Conservation (phyloP, 495 filamentous ascomycete genomes). For the Arthonia radiata region DNA sequence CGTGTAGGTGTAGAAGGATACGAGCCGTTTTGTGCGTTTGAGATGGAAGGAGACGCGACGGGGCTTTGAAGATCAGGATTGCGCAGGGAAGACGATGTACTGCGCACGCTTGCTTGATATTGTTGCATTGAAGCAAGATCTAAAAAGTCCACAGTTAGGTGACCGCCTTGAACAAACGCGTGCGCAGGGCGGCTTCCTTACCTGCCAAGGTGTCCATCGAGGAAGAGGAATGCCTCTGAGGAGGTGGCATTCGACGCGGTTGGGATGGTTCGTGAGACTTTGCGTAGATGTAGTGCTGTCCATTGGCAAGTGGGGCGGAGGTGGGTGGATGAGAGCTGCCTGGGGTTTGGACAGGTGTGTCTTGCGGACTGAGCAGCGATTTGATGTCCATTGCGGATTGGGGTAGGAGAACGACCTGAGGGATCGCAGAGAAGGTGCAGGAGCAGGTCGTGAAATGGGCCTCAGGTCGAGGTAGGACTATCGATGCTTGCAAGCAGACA, state of each 20-base stretch:
- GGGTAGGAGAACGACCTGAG: no score
- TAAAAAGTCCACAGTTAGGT: constrained; percentile 1
- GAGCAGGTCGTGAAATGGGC: no score
- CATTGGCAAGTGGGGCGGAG: constrained; percentile 6
- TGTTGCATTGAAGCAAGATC: constrained; percentile 44
- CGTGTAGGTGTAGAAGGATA: constrained; percentile 21
- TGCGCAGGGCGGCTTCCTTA: constrained; percentile 3
- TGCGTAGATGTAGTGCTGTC: constrained; percentile 6
- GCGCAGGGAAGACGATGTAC: constrained; percentile 20
- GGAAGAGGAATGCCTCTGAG: constrained; percentile 23
- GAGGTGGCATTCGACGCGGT: constrained; percentile 5
- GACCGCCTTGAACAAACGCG: background rate
- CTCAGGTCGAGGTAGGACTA: no score
- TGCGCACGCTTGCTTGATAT: constrained; percentile 26
- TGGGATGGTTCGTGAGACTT: constrained; percentile 5
- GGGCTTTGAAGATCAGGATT: constrained; percentile 22
- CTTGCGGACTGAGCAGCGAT: constrained; percentile 43
- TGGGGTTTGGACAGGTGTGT: constrained; percentile 23
- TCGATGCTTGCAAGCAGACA: no score
- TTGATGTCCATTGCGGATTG: constrained; percentile 43
- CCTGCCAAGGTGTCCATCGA: constrained; percentile 39
- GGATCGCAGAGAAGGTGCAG: no score
- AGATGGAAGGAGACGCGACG: constrained; percentile 22
- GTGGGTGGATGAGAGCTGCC: constrained; percentile 7
- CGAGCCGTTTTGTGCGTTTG: no score